Base-by-base conservation (phyloP, 331 rosid genomes). In the Dryas integrifolia region DNA sequence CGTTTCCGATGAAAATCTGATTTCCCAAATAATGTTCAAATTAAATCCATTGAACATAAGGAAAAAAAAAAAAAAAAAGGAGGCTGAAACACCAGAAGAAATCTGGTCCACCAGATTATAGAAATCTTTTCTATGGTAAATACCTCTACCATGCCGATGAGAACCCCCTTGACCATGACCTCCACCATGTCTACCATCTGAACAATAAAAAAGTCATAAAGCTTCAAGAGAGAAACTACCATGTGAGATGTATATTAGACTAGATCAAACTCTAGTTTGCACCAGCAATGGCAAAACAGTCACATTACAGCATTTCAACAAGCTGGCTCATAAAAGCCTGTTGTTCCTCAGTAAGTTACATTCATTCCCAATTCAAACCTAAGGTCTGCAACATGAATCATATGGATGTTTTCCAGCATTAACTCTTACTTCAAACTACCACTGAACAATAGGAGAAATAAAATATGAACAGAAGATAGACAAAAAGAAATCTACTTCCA, bases 111-210 rank as follows among this genome's bases (percentile, higher is more conserved):
- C 9, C 68, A 38, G 38, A 77, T 18, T 15, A 45, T 15, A 51
- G 18, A 65, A 58, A 58, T 58, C 39, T 14, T 55, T 5, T 47
- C 45, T 5, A 71, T 70, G 67, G 73, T 71, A 16, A 35, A 44
- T 88, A 94, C 98, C 98, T 94, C 87, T 88, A 65, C 91, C 87
- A 50, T 81, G 92, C 66, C 91, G 92, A 78, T 85, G 71, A 69
- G 87, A 79, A n/a, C 93, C 92, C 44, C 96, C 95, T 6, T 90
- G 84, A 78, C 88, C 86, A 18, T 82, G 85, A 67, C 84, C 57
- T 79, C 98, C 91, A 60, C 96, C 92, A 40, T 85, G 97, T 82
- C 97, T 86, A 58, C 92, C 89, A 91, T 89, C 98, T 94, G 86
- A 82, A 83, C 45, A 4, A 75, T 41, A 6, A 55, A 76, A 75